Evolutionary conservation across 192 early-diverging fungal species (phyloP).

Genomic region (Coemansia sp.): DNA sequence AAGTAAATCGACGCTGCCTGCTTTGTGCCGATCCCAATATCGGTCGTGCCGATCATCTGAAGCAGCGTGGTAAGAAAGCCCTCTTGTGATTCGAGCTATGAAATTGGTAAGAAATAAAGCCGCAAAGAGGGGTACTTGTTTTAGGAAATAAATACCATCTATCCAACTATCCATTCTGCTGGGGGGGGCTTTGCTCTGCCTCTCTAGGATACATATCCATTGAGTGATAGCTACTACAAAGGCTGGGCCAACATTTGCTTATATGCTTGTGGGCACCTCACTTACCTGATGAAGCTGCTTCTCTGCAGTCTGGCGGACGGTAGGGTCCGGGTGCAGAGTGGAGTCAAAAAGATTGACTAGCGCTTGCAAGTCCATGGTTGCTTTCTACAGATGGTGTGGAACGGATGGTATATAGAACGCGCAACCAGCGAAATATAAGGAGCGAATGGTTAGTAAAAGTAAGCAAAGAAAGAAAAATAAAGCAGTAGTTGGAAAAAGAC

Average conservation of each 20-base stretch:
- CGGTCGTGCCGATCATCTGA: conserved; percentile 37
- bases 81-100: conserved; percentile 53
- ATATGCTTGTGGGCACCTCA: not conserved
- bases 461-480: conserved; percentile 1
- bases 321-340: conserved; percentile 76
- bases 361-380: conserved; percentile 38
- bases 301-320: conserved; percentile 82
- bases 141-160: conserved; percentile 28
- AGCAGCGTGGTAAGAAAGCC: conserved; percentile 49
- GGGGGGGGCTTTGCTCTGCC: too few species aligned
- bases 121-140: not conserved
- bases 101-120: conserved; percentile 4
- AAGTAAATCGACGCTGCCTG: conserved; percentile 76
- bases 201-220: too few species aligned
- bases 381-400: not conserved
- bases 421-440: not conserved
- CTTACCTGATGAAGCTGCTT: conserved; percentile 71
- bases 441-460: not conserved
- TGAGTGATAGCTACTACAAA: too few species aligned
- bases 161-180: too few species aligned
- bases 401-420: not conserved
- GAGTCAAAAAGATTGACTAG: conserved; percentile 65
- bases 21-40: conserved; percentile 39
- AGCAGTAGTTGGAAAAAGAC: not conserved
- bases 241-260: too few species aligned